Evolutionary conservation across 768 basidiomycete species (phyloP).

Genomic region (Amanita jacksonii): DNA sequence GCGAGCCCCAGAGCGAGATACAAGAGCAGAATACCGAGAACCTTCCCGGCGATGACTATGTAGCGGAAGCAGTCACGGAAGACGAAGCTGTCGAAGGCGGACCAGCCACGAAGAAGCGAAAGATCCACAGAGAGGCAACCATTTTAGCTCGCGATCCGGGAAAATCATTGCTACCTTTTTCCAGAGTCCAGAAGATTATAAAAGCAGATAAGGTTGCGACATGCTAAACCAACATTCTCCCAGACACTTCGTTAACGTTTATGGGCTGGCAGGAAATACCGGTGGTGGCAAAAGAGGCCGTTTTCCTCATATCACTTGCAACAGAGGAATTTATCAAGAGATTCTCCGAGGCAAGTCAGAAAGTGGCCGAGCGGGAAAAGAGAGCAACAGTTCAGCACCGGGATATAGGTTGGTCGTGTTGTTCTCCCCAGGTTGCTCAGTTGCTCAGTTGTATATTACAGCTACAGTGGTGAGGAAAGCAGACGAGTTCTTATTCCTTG

Average conservation of each 20-base stretch:
- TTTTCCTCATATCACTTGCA: conserved; percentile 70
- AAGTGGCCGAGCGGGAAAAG: conserved; percentile 60
- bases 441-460: conserved; percentile 16
- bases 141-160: conserved; percentile 33
- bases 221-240: conserved; percentile 9
- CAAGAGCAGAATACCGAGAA: conserved; percentile 7
- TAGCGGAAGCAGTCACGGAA: background rate
- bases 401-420: conserved; percentile 55
- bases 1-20: conserved; percentile 9
- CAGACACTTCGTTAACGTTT: background rate
- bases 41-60: conserved; percentile 7
- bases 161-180: conserved; percentile 65
- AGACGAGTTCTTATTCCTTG: conserved; percentile 73
- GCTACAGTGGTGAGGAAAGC: conserved; percentile 53
- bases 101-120: conserved; percentile 7
- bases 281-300: conserved; percentile 67
- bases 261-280: conserved; percentile 52
- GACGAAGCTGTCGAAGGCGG: conserved; percentile 1
- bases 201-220: conserved; percentile 68
- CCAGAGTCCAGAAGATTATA: conserved; percentile 75
- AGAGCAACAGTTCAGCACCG: conserved; percentile 67
- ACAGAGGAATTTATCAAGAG: conserved; percentile 84
- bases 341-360: conserved; percentile 62
- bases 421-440: background rate
- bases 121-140: conserved; percentile 16